These are phyloP conservation scores for Vanrija sp. DNA, from an alignment of 1,284 basidiomycete species.

Conservation along the genomic window DNA sequence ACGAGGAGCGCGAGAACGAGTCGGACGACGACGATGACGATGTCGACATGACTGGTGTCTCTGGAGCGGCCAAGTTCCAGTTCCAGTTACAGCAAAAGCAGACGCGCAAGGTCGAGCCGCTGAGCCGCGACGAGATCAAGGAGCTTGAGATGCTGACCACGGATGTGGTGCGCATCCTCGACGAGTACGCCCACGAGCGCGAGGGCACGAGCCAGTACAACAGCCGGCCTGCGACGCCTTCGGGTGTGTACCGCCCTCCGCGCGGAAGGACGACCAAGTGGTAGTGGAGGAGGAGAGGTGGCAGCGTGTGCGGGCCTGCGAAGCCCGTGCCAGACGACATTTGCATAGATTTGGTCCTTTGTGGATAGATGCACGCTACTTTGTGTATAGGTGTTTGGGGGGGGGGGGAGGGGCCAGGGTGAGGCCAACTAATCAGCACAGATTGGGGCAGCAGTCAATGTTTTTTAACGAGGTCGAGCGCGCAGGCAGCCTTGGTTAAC, in stretches of 20 bases:
- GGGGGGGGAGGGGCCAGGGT: too few relatives aligned
- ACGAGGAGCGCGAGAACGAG: constrained; percentile 56
- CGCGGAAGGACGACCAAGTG: neutral
- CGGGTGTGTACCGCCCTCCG: neutral
- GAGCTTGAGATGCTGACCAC: constrained; percentile 71
- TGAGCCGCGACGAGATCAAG: constrained; percentile 63
- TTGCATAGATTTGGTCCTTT: too few relatives aligned
- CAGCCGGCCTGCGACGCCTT: constrained; percentile 22
- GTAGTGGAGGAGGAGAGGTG: neutral
- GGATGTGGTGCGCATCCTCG: constrained; percentile 66
- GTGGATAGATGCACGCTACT: too few relatives aligned
- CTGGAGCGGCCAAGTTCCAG: constrained; percentile 6
- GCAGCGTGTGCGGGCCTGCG: neutral
- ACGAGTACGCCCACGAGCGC: constrained; percentile 42
- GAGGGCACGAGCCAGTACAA: constrained; percentile 27
- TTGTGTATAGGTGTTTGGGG: too few relatives aligned
- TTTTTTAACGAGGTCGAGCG: too few relatives aligned
- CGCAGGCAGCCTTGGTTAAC: too few relatives aligned
- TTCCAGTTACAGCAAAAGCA: constrained; percentile 11
- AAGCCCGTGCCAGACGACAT: too few relatives aligned
- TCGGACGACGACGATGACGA: constrained; percentile 57
- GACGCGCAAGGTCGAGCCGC: constrained; percentile 40
- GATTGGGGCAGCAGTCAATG: too few relatives aligned
- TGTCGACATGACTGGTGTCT: constrained; percentile 2
- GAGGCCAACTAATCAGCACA: too few relatives aligned